Percentiles rank a stretch among this genome's conserved stretches.
phyloP scores from a whole-genome alignment of 1,284 basidiomycete species.

The Naganishia sp. region DNA sequence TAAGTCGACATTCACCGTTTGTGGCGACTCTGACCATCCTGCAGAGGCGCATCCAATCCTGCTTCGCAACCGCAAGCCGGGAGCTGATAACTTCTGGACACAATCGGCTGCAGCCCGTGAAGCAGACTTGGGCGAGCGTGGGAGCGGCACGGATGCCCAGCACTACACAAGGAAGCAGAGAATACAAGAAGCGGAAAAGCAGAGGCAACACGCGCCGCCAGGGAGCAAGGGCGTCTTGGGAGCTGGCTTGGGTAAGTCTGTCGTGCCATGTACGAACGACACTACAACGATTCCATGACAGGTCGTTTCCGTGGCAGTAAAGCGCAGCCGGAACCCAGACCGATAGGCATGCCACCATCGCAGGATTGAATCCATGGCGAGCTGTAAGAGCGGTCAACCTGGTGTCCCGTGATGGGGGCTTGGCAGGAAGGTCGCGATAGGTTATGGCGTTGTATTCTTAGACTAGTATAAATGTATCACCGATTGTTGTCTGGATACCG shows the following conservation, averaged over 20 bases:
- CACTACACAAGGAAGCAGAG: conserved; percentile 36
- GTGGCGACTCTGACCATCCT: not conserved
- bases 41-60: conserved; percentile 54
- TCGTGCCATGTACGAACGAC: not conserved
- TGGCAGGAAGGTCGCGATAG: too few species aligned
- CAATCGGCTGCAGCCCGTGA: conserved; percentile 29
- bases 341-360: conserved; percentile 1
- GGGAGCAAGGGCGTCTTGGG: conserved; percentile 16
- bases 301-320: conserved; percentile 9
- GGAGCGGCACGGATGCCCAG: conserved; percentile 50
- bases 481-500: too few species aligned
- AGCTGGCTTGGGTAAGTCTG: conserved; percentile 10
- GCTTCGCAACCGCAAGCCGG: conserved; percentile 42
- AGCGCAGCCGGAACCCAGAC: not conserved
- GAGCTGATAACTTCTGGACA: conserved; percentile 44
- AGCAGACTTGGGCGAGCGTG: conserved; percentile 43
- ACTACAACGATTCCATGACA: not conserved
- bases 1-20: conserved; percentile 28
- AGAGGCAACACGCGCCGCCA: conserved; percentile 11
- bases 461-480: too few species aligned
- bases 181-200: conserved; percentile 12
- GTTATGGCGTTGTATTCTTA: too few species aligned
- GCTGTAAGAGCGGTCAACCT: not conserved
- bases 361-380: conserved; percentile 4
- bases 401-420: too few species aligned